Evolutionary conservation across 805 yeast genomes (phyloP), one percentile per base, ranked within the genome.

Genomic region (Zygosaccharomyces bailii): DNA sequence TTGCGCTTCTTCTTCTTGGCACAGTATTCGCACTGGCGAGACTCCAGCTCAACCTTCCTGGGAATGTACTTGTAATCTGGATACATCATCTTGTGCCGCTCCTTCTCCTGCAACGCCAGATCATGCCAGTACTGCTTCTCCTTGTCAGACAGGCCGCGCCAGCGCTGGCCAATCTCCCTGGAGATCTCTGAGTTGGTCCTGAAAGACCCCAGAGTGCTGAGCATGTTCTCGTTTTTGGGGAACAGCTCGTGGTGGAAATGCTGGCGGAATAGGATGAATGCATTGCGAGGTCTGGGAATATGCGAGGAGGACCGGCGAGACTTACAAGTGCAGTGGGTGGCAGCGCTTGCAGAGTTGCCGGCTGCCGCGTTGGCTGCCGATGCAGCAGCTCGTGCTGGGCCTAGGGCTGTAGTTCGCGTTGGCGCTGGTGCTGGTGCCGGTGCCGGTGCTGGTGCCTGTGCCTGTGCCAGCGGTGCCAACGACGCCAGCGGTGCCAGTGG

Each of bases 51-150:
- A 18, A 38, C 24, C 20, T 38, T 48, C 19, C 52, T 46, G 20
- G 95, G 95, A 24, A 86, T 77, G 64, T 88, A 88, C 53, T 91
- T 78, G 66, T 88, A 88, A 44, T 88, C 88, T 3, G 96, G 96
- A 61, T 87, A 88, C 59, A 86, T 83, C 54, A 80, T 80, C 38
- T 87, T 85, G 59, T 88, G 96, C 52, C 78, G 75, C 49, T 77
- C 75, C 70, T 88, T 89, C 60, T 88, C 96, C 56, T 84, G 86
- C 55, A 84, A 89, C 18, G 95, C 93, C 51, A 84, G 73, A 45
- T 74, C 75, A 53, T 80, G 81, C 96, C 96, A 88, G 60, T 81
- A 79, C 17, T 80, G 82, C 61, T 84, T 82, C 46, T 86, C 93
- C 19, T 74, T 76, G 2, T 56, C 57, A 1, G 65, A 41, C n/a